Conservation (phyloP, 352 stramenopile genomes). For the Pythium biforme region DNA sequence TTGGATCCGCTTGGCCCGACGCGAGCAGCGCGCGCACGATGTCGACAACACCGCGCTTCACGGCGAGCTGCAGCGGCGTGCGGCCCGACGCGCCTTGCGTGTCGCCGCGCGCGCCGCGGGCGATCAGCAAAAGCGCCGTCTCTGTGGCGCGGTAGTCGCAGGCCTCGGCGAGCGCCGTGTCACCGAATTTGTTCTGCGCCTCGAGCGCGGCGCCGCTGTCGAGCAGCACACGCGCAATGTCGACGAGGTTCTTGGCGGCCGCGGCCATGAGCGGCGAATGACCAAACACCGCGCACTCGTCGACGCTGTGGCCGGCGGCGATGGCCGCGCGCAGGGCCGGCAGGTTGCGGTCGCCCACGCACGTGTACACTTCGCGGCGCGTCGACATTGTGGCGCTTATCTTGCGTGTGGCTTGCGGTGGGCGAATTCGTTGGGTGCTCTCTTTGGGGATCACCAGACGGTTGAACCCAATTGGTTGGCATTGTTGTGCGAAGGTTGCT, state of each 20-base stretch:
- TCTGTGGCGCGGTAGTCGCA: constrained; percentile 21
- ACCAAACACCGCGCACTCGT: constrained; percentile 27
- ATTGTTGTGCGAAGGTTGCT: constrained; percentile 5
- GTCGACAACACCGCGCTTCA: constrained; percentile 30
- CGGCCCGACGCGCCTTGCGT: constrained; percentile 31
- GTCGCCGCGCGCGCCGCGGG: constrained; percentile 25
- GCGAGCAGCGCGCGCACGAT: constrained; percentile 35
- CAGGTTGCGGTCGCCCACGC: not conserved
- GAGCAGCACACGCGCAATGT: constrained; percentile 27
- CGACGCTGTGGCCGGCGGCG: constrained; percentile 26
- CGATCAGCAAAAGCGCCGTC: constrained; percentile 30
- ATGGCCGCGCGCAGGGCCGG: constrained; percentile 3
- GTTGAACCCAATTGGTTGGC: constrained; percentile 1
- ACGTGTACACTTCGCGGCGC: not conserved
- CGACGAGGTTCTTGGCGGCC: constrained; percentile 26
- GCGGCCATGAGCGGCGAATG: constrained; percentile 36
- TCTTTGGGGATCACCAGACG: not conserved
- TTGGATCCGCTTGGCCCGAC: constrained; percentile 26
- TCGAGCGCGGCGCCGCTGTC: constrained; percentile 27
- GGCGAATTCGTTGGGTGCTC: too few relatives aligned
- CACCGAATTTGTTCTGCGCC: constrained; percentile 1
- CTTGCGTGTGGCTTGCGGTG: too few relatives aligned
- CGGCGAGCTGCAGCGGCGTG: constrained; percentile 40
- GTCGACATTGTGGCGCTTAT: not conserved
- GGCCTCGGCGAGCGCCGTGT: constrained; percentile 24